These are phyloP conservation scores for Jackrogersella minutella DNA, from an alignment of 495 filamentous ascomycete genomes.

Conservation along the genomic window DNA sequence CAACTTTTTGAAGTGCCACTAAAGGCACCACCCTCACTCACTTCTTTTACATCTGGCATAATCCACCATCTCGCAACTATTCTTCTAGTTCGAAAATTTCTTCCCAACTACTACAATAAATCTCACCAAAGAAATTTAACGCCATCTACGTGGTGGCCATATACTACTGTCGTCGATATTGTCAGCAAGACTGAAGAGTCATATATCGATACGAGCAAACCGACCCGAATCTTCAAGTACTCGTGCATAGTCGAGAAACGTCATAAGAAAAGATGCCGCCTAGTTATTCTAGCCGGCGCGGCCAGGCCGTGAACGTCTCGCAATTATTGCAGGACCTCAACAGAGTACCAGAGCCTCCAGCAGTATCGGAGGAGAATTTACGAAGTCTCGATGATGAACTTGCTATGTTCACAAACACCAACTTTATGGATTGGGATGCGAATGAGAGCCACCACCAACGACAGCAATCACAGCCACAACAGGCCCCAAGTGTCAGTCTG, in stretches of 20 bases:
- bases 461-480: slow-evolving; percentile 7
- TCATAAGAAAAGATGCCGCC: slow-evolving; percentile 30
- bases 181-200: background rate
- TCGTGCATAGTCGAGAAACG: background rate
- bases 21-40: background rate
- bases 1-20: slow-evolving; percentile 20
- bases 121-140: background rate
- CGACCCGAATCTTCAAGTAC: background rate
- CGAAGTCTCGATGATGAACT: slow-evolving; percentile 71
- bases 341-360: slow-evolving; percentile 69
- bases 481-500: slow-evolving; percentile 36
- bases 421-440: slow-evolving; percentile 89
- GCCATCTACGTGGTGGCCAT: background rate
- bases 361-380: slow-evolving; percentile 69
- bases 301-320: slow-evolving; percentile 75
- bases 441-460: slow-evolving; percentile 33
- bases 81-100: slow-evolving; percentile 13
- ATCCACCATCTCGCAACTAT: slow-evolving; percentile 15
- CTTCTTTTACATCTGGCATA: slow-evolving; percentile 1
- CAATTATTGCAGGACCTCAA: slow-evolving; percentile 90
- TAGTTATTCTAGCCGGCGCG: slow-evolving; percentile 69
- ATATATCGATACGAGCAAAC: slow-evolving; percentile 6
- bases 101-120: slow-evolving; percentile 13
- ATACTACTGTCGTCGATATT: slow-evolving; percentile 14
- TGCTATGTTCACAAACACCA: slow-evolving; percentile 89